These are phyloP conservation scores for Brettanomyces nanus DNA, from an alignment of 805 yeast species.

Conservation along the genomic window DNA sequence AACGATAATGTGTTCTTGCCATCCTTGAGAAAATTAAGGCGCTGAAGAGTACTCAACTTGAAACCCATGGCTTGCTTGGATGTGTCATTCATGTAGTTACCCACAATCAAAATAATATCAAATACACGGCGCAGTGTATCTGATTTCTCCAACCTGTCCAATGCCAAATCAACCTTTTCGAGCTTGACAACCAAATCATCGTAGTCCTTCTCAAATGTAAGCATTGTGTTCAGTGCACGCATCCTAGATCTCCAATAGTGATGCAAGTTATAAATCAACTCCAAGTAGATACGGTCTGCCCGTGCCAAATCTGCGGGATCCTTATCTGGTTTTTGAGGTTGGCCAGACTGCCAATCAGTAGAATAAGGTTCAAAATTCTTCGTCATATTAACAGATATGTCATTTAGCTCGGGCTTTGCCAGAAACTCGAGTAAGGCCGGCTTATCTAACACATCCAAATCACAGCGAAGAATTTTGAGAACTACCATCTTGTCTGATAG, in stretches of 20 bases:
- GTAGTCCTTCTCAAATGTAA: constrained; percentile 73
- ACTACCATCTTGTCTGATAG: constrained; percentile 60
- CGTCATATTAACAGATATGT: constrained; percentile 62
- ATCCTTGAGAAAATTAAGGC: constrained; percentile 86
- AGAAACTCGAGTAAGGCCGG: constrained; percentile 78
- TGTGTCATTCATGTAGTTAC: constrained; percentile 94
- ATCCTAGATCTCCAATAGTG: constrained; percentile 91
- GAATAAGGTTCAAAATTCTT: constrained; percentile 76
- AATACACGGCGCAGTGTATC: constrained; percentile 62
- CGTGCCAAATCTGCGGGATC: constrained; percentile 74
- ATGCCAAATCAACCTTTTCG: constrained; percentile 65
- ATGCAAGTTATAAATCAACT: constrained; percentile 73
- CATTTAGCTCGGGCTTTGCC: constrained; percentile 64
- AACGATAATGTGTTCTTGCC: constrained; percentile 81
- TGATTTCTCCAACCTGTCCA: constrained; percentile 56
- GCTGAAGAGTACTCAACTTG: constrained; percentile 78
- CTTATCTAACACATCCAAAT: constrained; percentile 58
- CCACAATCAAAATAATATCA: constrained; percentile 82
- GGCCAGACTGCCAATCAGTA: constrained; percentile 51
- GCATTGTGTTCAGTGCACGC: constrained; percentile 65
- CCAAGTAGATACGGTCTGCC: constrained; percentile 79
- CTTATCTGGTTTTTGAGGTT: constrained; percentile 44
- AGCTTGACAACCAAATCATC: constrained; percentile 61
- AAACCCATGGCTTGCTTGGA: constrained; percentile 91
- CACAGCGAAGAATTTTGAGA: constrained; percentile 66